These are phyloP conservation scores for Boletellus sp. DNA, from an alignment of 768 basidiomycete species.

Conservation along the genomic window DNA sequence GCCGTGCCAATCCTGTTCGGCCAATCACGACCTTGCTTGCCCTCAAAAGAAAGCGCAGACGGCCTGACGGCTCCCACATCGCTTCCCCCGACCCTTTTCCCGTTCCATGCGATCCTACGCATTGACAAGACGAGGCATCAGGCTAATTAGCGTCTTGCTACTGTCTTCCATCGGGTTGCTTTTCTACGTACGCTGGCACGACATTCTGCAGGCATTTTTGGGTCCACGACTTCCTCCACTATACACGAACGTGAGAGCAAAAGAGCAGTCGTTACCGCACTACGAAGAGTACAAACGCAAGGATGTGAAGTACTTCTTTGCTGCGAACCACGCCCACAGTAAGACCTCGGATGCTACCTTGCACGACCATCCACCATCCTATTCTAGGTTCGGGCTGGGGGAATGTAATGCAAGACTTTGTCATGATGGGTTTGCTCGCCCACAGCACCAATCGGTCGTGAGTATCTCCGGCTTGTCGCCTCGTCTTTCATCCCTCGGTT, in stretches of 20 bases:
- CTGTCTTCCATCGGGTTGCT: constrained; percentile 13
- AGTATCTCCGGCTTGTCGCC: neutral
- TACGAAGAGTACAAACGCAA: constrained; percentile 36
- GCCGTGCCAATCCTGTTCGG: neutral
- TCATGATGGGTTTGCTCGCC: constrained; percentile 36
- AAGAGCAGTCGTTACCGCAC: constrained; percentile 41
- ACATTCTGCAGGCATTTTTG: neutral
- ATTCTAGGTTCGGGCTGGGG: constrained; percentile 37
- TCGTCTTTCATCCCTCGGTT: neutral
- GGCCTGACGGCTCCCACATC: neutral
- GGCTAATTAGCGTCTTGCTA: constrained; percentile 7
- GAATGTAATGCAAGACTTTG: constrained; percentile 40
- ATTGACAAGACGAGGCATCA: constrained; percentile 26
- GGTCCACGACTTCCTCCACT: constrained; percentile 35
- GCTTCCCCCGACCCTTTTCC: neutral
- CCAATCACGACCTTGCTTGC: neutral
- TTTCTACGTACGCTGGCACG: constrained; percentile 8
- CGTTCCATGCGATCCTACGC: constrained; percentile 19
- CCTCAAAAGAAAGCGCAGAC: constrained; percentile 5
- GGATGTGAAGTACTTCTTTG: constrained; percentile 41
- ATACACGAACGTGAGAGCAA: constrained; percentile 36
- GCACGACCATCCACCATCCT: neutral
- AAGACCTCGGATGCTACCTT: constrained; percentile 3
- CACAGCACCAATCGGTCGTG: constrained; percentile 35
- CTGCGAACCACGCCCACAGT: constrained; percentile 46